phyloP scores from a whole-genome alignment of 192 early-diverging fungal species.

The Cladochytrium replicatum region DNA sequence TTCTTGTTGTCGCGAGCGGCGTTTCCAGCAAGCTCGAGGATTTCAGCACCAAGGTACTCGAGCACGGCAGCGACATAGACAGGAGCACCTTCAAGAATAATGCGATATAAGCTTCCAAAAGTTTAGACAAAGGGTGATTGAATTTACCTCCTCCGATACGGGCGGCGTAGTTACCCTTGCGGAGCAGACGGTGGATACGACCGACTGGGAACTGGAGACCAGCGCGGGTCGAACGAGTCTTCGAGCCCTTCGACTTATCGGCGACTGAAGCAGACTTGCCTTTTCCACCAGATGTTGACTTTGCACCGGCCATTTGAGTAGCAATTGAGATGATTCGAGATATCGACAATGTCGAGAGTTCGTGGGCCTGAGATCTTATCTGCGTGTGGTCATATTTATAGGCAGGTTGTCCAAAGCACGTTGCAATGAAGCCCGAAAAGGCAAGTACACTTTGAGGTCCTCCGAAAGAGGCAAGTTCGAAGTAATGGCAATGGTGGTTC shows the following conservation, averaged over 20 bases:
- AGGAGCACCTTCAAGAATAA: slow-evolving; percentile 50
- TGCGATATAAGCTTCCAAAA: slow-evolving; percentile 52
- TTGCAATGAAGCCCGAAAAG: too few relatives aligned
- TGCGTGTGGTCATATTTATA: too few relatives aligned
- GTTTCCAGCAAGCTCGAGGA: slow-evolving; percentile 92
- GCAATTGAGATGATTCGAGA: slow-evolving; percentile 6
- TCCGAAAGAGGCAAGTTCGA: too few relatives aligned
- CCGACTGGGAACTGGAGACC: slow-evolving; percentile 96
- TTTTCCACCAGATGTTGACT: slow-evolving; percentile 30
- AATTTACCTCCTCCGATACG: slow-evolving; percentile 69
- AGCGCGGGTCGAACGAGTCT: slow-evolving; percentile 79
- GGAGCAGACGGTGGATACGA: slow-evolving; percentile 90
- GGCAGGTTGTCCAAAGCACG: too few relatives aligned
- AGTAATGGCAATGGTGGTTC: too few relatives aligned
- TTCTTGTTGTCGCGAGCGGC: slow-evolving; percentile 93
- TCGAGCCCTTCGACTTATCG: slow-evolving; percentile 24
- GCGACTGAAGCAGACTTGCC: slow-evolving; percentile 27
- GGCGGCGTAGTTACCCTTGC: slow-evolving; percentile 90
- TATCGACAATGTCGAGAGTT: neutral
- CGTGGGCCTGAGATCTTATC: too few relatives aligned
- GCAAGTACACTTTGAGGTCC: too few relatives aligned
- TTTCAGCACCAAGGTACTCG: slow-evolving; percentile 93
- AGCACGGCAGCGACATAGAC: slow-evolving; percentile 93
- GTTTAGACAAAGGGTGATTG: neutral
- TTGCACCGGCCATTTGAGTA: too few relatives aligned